Conservation (phyloP, 2,329 filamentous ascomycete species). For the Zymoseptoria pseudotritici region DNA sequence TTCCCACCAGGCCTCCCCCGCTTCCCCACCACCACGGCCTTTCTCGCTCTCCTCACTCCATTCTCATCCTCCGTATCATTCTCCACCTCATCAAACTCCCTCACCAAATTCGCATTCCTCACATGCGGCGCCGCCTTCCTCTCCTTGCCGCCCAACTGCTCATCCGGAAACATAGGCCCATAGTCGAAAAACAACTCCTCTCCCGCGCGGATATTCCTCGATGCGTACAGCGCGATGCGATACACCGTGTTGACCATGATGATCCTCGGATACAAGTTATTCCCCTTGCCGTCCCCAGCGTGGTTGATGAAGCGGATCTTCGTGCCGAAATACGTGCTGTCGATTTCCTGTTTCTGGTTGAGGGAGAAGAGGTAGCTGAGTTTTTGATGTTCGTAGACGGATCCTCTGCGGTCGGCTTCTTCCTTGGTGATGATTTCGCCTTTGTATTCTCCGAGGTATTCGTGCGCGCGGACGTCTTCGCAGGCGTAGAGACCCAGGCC, state of each 20-base stretch:
- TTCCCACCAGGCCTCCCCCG: conserved; percentile 6
- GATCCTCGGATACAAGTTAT: conserved; percentile 60
- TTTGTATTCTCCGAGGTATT: conserved; percentile 75
- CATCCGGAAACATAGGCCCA: conserved; percentile 36
- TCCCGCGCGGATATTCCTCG: conserved; percentile 58
- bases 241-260: conserved; percentile 65
- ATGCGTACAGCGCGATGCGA: conserved; percentile 66
- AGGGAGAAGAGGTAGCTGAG: conserved; percentile 56
- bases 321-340: conserved; percentile 70
- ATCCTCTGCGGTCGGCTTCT: conserved; percentile 63
- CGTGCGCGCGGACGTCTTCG: conserved; percentile 57
- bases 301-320: conserved; percentile 81
- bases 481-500: conserved; percentile 71
- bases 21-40: conserved; percentile 10
- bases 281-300: conserved; percentile 44
- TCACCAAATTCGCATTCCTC: conserved; percentile 16
- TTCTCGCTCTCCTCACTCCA: conserved; percentile 15
- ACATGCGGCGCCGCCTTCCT: conserved; percentile 16
- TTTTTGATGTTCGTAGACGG: conserved; percentile 53
- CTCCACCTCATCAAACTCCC: conserved; percentile 19
- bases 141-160: conserved; percentile 18
- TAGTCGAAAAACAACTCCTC: conserved; percentile 81
- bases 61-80: conserved; percentile 11
- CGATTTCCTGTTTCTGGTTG: conserved; percentile 51
- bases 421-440: conserved; percentile 67